These are phyloP conservation scores for Blastocystis sp. DNA, from an alignment of 352 stramenopile genomes.

Conservation along the genomic window DNA sequence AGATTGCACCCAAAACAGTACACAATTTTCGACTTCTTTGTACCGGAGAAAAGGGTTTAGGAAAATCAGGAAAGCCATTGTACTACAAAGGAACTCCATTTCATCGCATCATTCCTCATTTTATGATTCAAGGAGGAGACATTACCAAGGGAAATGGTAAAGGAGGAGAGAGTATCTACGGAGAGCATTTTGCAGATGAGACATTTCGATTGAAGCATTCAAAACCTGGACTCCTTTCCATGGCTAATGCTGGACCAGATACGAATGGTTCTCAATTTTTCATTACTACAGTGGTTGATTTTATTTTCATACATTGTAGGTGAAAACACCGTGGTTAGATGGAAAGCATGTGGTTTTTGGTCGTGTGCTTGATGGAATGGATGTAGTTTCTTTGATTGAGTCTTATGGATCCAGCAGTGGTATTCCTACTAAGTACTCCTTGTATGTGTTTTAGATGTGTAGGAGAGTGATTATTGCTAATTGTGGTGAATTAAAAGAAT, in stretches of 20 bases:
- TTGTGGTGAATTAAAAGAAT: slow-evolving; percentile 47
- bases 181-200: slow-evolving; percentile 66
- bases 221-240: slow-evolving; percentile 69
- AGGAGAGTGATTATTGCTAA: slow-evolving; percentile 20
- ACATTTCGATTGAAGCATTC: slow-evolving; percentile 71
- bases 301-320: neutral
- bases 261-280: slow-evolving; percentile 90
- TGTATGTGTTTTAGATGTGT: neutral
- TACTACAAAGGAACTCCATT: slow-evolving; percentile 99
- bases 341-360: slow-evolving; percentile 94
- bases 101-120: slow-evolving; percentile 96
- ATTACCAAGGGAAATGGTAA: slow-evolving; percentile 83
- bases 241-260: slow-evolving; percentile 80
- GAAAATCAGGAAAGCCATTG: slow-evolving; percentile 73
- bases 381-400: slow-evolving; percentile 76
- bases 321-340: slow-evolving; percentile 81
- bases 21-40: slow-evolving; percentile 73
- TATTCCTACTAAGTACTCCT: neutral
- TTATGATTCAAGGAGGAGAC: slow-evolving; percentile 88
- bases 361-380: slow-evolving; percentile 83
- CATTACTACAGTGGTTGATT: slow-evolving; percentile 84
- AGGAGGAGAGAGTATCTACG: slow-evolving; percentile 78
- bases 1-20: slow-evolving; percentile 63
- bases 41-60: slow-evolving; percentile 86
- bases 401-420: neutral